Percentiles rank a stretch among this genome's conserved stretches.
phyloP scores from a whole-genome alignment of 2,329 filamentous ascomycete genomes.

The Phyllosticta citribraziliensis region DNA sequence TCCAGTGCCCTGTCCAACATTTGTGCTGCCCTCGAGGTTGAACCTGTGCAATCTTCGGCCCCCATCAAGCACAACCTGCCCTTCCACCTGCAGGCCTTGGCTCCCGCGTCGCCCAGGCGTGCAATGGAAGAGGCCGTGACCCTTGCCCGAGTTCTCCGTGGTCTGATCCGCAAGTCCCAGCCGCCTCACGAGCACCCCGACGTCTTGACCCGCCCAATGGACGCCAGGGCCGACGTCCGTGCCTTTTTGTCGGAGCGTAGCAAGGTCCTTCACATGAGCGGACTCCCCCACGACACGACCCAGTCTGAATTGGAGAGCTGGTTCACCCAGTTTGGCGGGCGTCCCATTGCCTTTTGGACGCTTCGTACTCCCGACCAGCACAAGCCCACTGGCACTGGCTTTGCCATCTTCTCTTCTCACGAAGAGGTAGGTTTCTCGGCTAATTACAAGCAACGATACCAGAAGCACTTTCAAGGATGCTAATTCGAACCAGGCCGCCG shows the following conservation, averaged over 20 bases:
- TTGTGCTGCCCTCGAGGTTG: constrained; percentile 93
- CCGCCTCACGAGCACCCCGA: constrained; percentile 88
- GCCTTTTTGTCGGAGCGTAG: constrained; percentile 93
- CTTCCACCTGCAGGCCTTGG: constrained; percentile 92
- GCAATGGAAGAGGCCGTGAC: constrained; percentile 98
- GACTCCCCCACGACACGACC: constrained; percentile 92
- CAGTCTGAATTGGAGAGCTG: constrained; percentile 98
- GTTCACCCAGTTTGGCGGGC: constrained; percentile 97
- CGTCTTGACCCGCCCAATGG: constrained; percentile 89
- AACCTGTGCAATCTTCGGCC: constrained; percentile 92
- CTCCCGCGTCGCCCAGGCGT: constrained; percentile 86
- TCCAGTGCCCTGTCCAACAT: constrained; percentile 95
- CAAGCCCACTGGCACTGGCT: constrained; percentile 97
- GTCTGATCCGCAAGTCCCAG: constrained; percentile 91
- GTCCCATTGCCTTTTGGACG: constrained; percentile 98
- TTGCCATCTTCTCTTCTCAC: constrained; percentile 96
- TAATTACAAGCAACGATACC: background rate
- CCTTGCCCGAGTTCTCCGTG: constrained; percentile 80
- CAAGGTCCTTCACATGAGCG: constrained; percentile 97
- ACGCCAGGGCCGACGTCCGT: constrained; percentile 89
- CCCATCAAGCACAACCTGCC: constrained; percentile 98
- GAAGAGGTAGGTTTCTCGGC: constrained; percentile 71
- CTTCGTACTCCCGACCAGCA: constrained; percentile 95
- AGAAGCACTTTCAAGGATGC: background rate
- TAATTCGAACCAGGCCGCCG: constrained; percentile 60